Evolutionary conservation across 306 rosid species (phyloP).

Genomic region (Pyrus betulifolia): DNA sequence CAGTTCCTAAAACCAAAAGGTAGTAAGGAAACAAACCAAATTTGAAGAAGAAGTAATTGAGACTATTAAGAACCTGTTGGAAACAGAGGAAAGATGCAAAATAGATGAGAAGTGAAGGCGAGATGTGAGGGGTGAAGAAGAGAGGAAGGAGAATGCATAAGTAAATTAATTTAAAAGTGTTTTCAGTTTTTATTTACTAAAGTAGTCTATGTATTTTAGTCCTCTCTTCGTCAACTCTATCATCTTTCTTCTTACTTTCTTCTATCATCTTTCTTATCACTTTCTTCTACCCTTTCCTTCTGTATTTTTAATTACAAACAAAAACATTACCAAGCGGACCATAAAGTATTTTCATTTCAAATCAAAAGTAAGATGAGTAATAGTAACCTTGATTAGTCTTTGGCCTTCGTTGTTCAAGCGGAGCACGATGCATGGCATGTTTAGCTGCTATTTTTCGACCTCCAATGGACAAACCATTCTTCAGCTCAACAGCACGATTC

Average conservation of each 20-base stretch:
- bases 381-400: constrained; percentile 64
- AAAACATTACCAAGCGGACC: not conserved
- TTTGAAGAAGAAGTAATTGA: not conserved
- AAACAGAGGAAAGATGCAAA: not conserved
- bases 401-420: constrained; percentile 55
- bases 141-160: not conserved
- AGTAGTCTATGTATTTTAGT: not conserved
- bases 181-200: not conserved
- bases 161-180: not conserved
- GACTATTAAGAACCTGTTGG: not conserved
- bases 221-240: not conserved
- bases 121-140: not conserved
- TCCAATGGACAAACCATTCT: constrained; percentile 60
- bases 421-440: constrained; percentile 80
- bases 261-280: not conserved
- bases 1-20: constrained; percentile 15
- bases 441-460: constrained; percentile 75
- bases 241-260: not conserved
- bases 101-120: not conserved
- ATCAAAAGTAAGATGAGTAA: constrained; percentile 13
- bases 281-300: not conserved
- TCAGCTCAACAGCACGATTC: constrained; percentile 68
- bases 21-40: not conserved
- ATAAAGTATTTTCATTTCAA: constrained; percentile 7
- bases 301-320: not conserved